A percentile compares a stretch with the other conserved stretches of the same genome.
Conservation (phyloP, 129 eudicot species). For the Tagetes erecta region DNA sequence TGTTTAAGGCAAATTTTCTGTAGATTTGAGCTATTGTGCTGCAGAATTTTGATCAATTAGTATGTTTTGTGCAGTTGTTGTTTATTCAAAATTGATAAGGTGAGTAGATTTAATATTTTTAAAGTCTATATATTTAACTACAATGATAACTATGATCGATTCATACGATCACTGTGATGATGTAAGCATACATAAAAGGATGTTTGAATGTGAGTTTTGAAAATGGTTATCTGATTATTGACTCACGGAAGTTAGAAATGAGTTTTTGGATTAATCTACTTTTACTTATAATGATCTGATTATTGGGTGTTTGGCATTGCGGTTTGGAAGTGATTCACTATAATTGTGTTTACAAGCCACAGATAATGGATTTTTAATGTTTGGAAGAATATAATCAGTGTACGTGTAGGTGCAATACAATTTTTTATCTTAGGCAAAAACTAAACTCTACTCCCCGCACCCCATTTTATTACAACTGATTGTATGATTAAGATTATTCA, state of each 20-base stretch:
- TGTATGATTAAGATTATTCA: background rate
- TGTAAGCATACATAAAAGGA: background rate
- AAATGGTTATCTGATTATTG: background rate
- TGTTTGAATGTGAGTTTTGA: background rate
- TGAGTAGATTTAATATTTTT: background rate
- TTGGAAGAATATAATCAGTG: background rate
- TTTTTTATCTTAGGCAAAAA: background rate
- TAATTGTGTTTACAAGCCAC: background rate
- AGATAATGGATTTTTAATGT: background rate
- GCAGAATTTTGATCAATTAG: conserved; percentile 2
- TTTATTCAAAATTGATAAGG: background rate
- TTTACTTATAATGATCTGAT: background rate
- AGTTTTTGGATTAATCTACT: conserved; percentile 6
- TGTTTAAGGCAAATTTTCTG: background rate
- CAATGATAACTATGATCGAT: background rate
- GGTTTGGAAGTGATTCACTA: background rate
- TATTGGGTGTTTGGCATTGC: background rate
- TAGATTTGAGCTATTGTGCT: conserved; percentile 5
- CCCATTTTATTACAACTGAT: background rate
- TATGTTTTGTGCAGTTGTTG: background rate
- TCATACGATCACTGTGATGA: background rate
- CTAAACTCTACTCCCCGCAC: background rate
- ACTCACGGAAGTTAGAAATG: background rate
- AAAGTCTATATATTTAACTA: background rate
- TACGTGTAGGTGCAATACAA: background rate